Percentiles rank a stretch among this genome's conserved stretches.
phyloP scores from a whole-genome alignment of 2,329 filamentous ascomycete species.

The Rugonectria rugulosa region DNA sequence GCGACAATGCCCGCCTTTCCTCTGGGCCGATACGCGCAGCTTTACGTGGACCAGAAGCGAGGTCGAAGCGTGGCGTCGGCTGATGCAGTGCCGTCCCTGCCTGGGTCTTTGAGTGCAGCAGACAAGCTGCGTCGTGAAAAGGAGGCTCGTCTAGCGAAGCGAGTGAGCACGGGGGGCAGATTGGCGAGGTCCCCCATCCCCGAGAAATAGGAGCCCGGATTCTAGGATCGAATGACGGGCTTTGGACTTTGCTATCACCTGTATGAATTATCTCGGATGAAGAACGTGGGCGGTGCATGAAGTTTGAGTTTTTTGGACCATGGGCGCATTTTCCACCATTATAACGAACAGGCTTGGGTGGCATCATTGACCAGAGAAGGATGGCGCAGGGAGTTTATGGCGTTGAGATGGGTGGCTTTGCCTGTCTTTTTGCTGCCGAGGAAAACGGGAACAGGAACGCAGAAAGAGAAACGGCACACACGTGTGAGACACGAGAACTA shows the following conservation, averaged over 20 bases:
- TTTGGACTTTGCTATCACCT: constrained; percentile 48
- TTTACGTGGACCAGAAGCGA: constrained; percentile 84
- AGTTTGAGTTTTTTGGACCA: constrained; percentile 22
- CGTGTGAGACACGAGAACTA: constrained; percentile 24
- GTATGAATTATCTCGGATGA: constrained; percentile 40
- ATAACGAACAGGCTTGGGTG: constrained; percentile 24
- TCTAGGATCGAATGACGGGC: constrained; percentile 50
- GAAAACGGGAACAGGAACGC: background rate
- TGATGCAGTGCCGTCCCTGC: constrained; percentile 70
- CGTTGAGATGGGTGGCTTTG: constrained; percentile 29
- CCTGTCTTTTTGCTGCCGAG: constrained; percentile 9
- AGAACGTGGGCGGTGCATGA: constrained; percentile 31
- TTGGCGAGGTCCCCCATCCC: constrained; percentile 71
- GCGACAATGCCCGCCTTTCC: constrained; percentile 79
- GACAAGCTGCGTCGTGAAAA: constrained; percentile 67
- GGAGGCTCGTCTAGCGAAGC: constrained; percentile 77
- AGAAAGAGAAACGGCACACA: constrained; percentile 15
- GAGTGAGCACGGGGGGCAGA: constrained; percentile 78
- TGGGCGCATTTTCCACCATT: constrained; percentile 25
- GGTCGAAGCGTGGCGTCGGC: constrained; percentile 54
- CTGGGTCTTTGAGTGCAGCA: constrained; percentile 51
- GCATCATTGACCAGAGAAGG: constrained; percentile 33
- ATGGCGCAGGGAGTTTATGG: constrained; percentile 36
- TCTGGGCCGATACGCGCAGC: constrained; percentile 78
- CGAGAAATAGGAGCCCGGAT: constrained; percentile 61